Evolutionary conservation across 2,329 filamentous ascomycete species (phyloP).

Genomic region (Aspergillus uvarum): DNA sequence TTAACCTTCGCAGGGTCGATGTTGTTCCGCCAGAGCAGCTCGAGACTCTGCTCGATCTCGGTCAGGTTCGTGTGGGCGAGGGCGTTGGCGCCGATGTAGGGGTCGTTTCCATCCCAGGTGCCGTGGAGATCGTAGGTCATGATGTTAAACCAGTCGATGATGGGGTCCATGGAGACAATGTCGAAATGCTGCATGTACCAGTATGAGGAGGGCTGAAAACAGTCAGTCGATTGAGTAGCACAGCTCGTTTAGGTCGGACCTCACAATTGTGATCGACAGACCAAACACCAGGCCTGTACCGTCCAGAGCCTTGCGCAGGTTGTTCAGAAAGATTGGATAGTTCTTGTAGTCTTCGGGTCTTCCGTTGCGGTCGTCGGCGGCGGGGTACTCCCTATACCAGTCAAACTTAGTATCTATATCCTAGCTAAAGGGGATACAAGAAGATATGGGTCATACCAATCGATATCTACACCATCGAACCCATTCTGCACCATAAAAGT

Average conservation of each 20-base stretch:
- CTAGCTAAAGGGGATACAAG: too few species aligned
- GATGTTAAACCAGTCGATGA: slow-evolving; percentile 19
- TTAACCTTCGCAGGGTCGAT: neutral
- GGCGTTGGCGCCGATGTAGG: slow-evolving; percentile 14
- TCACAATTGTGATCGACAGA: slow-evolving; percentile 20
- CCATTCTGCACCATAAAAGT: slow-evolving; percentile 42
- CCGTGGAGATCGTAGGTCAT: too few species aligned
- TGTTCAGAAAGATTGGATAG: slow-evolving; percentile 19
- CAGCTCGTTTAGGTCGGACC: too few species aligned
- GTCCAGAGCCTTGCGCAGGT: slow-evolving; percentile 1
- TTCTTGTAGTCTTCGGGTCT: slow-evolving; percentile 34
- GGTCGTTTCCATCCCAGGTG: slow-evolving; percentile 21
- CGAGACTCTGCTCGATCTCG: neutral
- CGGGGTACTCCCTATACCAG: slow-evolving; percentile 38
- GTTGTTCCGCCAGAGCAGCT: slow-evolving; percentile 5
- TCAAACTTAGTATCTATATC: too few species aligned
- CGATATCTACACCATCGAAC: slow-evolving; percentile 49
- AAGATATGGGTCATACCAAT: too few species aligned
- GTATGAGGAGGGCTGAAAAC: slow-evolving; percentile 10
- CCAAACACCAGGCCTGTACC: slow-evolving; percentile 11
- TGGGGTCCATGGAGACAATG: slow-evolving; percentile 1
- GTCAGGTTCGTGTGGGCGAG: slow-evolving; percentile 21
- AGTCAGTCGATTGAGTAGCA: too few species aligned
- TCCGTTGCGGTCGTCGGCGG: slow-evolving; percentile 41
- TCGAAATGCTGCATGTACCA: slow-evolving; percentile 15